Percentiles rank a stretch among this genome's conserved stretches.
Conservation (phyloP, 2,329 filamentous ascomycete species). For the Colletotrichum liriopes region DNA sequence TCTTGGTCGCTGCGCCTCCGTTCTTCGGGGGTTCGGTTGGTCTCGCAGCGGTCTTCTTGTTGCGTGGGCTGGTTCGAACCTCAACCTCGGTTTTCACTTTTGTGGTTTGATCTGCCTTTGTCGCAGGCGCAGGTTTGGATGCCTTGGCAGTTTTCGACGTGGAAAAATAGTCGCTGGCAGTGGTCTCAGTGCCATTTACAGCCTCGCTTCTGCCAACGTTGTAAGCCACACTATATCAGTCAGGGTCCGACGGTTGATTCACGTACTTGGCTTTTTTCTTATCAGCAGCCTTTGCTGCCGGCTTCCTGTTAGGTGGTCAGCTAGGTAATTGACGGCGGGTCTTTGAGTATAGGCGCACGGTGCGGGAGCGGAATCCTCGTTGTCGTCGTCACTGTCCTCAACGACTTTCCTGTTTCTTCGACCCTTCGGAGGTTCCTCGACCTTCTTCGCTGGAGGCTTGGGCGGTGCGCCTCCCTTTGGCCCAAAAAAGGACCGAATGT, state of each 20-base stretch:
- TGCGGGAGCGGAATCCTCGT: conserved; percentile 57
- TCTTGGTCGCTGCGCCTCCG: conserved; percentile 53
- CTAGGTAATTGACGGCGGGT: no score
- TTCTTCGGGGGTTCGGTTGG: conserved; percentile 49
- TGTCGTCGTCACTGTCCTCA: conserved; percentile 87
- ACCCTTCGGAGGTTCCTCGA: conserved; percentile 60
- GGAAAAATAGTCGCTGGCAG: conserved; percentile 72
- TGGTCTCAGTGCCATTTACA: conserved; percentile 66
- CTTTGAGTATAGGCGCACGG: not conserved
- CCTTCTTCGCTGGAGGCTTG: conserved; percentile 63
- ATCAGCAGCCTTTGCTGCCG: conserved; percentile 51
- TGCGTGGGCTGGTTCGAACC: conserved; percentile 69
- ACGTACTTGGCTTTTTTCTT: conserved; percentile 71
- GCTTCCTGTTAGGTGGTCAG: conserved; percentile 30
- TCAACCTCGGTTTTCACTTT: conserved; percentile 59
- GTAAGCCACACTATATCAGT: conserved; percentile 30
- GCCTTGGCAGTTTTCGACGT: conserved; percentile 61
- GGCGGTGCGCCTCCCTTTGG: conserved; percentile 76
- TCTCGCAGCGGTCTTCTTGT: conserved; percentile 57
- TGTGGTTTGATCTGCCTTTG: conserved; percentile 58
- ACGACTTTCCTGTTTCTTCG: conserved; percentile 77
- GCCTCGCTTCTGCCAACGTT: conserved; percentile 54
- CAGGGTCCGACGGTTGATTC: not conserved
- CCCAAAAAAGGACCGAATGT: conserved; percentile 93
- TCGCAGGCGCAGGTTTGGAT: conserved; percentile 55